Conservation (phyloP, 805 yeast genomes). For the Cephaloascus albidus region DNA sequence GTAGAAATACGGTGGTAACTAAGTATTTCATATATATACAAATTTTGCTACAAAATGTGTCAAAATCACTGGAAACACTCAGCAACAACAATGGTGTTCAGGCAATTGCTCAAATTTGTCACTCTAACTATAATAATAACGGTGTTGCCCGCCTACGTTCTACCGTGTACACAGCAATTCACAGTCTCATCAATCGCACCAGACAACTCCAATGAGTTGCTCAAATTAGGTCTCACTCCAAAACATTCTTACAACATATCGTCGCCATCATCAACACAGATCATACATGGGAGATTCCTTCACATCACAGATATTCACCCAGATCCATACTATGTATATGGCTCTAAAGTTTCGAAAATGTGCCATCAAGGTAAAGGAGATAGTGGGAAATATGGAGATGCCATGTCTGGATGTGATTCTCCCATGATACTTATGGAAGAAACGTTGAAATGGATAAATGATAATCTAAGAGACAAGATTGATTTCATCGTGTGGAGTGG, state of each 20-base stretch:
- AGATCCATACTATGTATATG: constrained; percentile 53
- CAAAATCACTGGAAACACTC: too few relatives aligned
- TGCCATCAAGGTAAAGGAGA: constrained; percentile 53
- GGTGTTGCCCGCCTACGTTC: too few relatives aligned
- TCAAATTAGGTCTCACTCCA: constrained; percentile 22
- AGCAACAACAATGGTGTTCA: too few relatives aligned
- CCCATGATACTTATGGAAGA: constrained; percentile 52
- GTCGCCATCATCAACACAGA: constrained; percentile 6
- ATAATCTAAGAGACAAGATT: constrained; percentile 28
- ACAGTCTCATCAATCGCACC: constrained; percentile 4
- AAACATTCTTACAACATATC: constrained; percentile 17
- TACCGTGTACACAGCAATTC: too few relatives aligned
- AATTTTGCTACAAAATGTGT: too few relatives aligned
- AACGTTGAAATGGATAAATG: constrained; percentile 33
- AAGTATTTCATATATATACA: too few relatives aligned
- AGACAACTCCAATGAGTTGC: not conserved
- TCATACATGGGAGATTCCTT: constrained; percentile 67
- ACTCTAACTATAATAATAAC: too few relatives aligned
- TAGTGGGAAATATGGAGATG: constrained; percentile 68
- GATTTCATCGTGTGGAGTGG: constrained; percentile 39
- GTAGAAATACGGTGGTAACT: too few relatives aligned
- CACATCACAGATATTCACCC: constrained; percentile 87
- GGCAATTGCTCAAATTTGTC: too few relatives aligned
- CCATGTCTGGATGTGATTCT: constrained; percentile 70
- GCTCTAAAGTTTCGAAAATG: constrained; percentile 33